Evolutionary conservation across 2,329 filamentous ascomycete species (phyloP).

Genomic region (Curvularia verruculosa): DNA sequence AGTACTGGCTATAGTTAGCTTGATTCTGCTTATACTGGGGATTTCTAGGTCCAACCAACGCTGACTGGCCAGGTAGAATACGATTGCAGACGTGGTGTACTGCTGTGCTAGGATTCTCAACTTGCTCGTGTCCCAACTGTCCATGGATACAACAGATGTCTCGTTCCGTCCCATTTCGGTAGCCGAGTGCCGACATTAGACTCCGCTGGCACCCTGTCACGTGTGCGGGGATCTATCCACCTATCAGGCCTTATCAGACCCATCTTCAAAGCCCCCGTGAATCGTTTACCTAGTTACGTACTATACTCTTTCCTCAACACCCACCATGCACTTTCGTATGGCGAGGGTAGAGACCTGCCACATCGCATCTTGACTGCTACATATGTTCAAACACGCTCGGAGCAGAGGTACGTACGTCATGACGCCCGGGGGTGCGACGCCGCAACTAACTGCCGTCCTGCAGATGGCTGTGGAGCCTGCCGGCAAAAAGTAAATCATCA

Average conservation of each 20-base stretch:
- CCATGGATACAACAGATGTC: not conserved
- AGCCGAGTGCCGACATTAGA: not conserved
- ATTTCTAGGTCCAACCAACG: too few species aligned
- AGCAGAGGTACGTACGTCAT: not conserved
- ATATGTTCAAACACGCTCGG: not conserved
- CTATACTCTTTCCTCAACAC: not conserved
- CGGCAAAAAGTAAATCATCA: not conserved
- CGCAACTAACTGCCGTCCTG: not conserved
- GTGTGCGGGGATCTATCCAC: conserved; percentile 1
- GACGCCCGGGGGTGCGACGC: not conserved
- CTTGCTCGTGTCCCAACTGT: too few species aligned
- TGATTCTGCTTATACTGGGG: too few species aligned
- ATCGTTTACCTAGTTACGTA: too few species aligned
- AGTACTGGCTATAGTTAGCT: too few species aligned
- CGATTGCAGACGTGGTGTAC: too few species aligned
- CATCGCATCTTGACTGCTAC: not conserved
- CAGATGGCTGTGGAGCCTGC: conserved; percentile 1
- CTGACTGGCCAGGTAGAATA: too few species aligned
- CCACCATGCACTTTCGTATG: not conserved
- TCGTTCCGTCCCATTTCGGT: not conserved
- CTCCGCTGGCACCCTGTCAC: not conserved
- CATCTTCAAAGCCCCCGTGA: not conserved
- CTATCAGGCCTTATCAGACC: conserved; percentile 2
- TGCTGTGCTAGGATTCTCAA: too few species aligned
- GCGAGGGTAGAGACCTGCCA: not conserved